Evolutionary conservation across 108 stramenopile genomes (phyloP), one percentile per base, ranked within the genome.

Genomic region (Poteriospumella lacustris): DNA sequence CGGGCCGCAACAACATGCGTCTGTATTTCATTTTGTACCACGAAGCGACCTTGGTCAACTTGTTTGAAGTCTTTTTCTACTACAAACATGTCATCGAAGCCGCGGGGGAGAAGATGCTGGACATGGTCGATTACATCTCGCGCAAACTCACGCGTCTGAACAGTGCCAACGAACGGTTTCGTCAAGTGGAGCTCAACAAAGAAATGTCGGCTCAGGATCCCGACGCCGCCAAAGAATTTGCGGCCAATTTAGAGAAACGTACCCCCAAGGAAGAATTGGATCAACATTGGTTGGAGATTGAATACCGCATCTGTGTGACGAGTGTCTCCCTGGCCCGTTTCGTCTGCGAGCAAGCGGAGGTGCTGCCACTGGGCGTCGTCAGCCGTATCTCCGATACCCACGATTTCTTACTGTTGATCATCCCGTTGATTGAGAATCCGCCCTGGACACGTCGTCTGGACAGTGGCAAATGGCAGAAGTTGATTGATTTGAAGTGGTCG

Each of bases 361-460:
- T 43, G 31, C 77, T 87, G 5, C 80, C 88, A 3, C 77, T 88
- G 0, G 44, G 59, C 3, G 83, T 78, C 44, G 41, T 78, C 38
- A 76, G 76, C 2, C 77, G 81, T 12, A 40, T 82, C 52, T 31
- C 56, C 81, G 91, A 91, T 58, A 90, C 86, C 9, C 92, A 92
- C 79, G 92, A 93, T 68, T 83, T 88, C 42, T 88, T 89, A 9
- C 73, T 91, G 75, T 58, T 85, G 28, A 78, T 93, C 68, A 80
- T 91, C 3, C 89, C 89, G 0, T 84, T 92, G 3, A 68, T 93
- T 0, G 92, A 93, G 40, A 90, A 92, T 78, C 91, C 91, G 42
- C 92, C 92, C 1, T 93, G 92, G 92, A 91, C 91, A 28, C 60
- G 92, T 56, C 81, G 88, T 9, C 79, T 82, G 1, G 41, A 44